Evolutionary conservation across 805 yeast genomes (phyloP), one percentile per base, ranked within the genome.

Genomic region (Hanseniaspora thailandica): DNA sequence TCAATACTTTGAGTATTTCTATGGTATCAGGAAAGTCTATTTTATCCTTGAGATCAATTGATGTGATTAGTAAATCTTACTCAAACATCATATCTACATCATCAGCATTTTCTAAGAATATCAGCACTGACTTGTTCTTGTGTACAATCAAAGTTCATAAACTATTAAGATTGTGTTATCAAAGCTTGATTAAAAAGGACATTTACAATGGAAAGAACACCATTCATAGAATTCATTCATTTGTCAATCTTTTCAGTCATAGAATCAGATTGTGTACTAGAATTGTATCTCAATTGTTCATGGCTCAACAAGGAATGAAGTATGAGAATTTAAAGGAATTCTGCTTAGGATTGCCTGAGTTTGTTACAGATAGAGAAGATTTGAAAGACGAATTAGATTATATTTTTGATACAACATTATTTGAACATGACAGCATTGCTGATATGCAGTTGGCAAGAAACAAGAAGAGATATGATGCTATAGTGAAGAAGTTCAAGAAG

Each of bases 191-290:
- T 5, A 41, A 20, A 4, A 50, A 26, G n/a, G 47, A 35, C 1
- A 26, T 15, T 12, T 43, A 50, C 9, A 19, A 10, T 19, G 31
- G n/a, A 12, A 41, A 43, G 23, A 38, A 34, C 5, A 25, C 43
- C 1, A 28, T 50, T 35, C 54, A 50, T 10, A 50, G 54, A 50
- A 43, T 50, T 15, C 54, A 39, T 5, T 41, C 54, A 13, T 50
- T 43, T 35, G 30, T 28, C 8, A 50, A 43, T 35, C 30, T 50
- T 19, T 50, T 43, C 25, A 41, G 35, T 23, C 36, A 50, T n/a
- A 43, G 26, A 50, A 28, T 43, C 5, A 41, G 54, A 35, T 35
- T 50, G 25, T 23, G 17, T 19, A 31, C 35, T 12, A 41, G 54
- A 50, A 50, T 43, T 26, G 31, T 50, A 10, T 23, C 54, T 17